Evolutionary conservation across 495 filamentous ascomycete species (phyloP).

Genomic region (Parathielavia hyrcaniae): DNA sequence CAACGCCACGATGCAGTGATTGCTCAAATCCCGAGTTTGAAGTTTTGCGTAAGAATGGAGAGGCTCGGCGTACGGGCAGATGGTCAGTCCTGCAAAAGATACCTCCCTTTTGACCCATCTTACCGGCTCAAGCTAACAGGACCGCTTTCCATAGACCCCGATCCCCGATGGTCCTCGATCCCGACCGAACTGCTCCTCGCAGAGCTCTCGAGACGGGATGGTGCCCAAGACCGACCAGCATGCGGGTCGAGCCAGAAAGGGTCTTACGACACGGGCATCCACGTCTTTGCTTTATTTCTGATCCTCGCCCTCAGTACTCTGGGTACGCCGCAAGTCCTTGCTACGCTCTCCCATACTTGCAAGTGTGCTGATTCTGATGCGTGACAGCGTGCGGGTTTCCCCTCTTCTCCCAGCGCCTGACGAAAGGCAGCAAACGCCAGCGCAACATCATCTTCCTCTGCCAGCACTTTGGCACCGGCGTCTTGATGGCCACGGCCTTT

Average conservation of each 20-base stretch:
- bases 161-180: constrained; percentile 41
- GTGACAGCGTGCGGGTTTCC: constrained; percentile 54
- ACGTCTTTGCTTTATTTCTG: constrained; percentile 72
- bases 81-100: constrained; percentile 12
- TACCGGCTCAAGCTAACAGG: not conserved
- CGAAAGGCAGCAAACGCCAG: constrained; percentile 39
- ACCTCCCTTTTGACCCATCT: too few species aligned
- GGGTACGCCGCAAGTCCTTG: constrained; percentile 43
- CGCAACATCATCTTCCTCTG: constrained; percentile 60
- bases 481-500: constrained; percentile 83
- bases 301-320: constrained; percentile 67
- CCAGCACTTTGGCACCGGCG: constrained; percentile 80
- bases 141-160: constrained; percentile 19
- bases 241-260: constrained; percentile 59
- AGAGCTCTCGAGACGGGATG: constrained; percentile 45
- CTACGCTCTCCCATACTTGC: constrained; percentile 14
- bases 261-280: constrained; percentile 59
- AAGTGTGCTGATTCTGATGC: constrained; percentile 1
- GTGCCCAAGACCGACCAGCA: constrained; percentile 40
- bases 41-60: constrained; percentile 17
- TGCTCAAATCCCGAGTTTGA: not conserved
- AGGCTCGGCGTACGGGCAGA: constrained; percentile 12
- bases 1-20: constrained; percentile 14
- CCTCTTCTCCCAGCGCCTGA: constrained; percentile 47
- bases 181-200: constrained; percentile 47